phyloP scores from a whole-genome alignment of 805 yeast genomes.

The Saccharomycopsis guyanensis region DNA sequence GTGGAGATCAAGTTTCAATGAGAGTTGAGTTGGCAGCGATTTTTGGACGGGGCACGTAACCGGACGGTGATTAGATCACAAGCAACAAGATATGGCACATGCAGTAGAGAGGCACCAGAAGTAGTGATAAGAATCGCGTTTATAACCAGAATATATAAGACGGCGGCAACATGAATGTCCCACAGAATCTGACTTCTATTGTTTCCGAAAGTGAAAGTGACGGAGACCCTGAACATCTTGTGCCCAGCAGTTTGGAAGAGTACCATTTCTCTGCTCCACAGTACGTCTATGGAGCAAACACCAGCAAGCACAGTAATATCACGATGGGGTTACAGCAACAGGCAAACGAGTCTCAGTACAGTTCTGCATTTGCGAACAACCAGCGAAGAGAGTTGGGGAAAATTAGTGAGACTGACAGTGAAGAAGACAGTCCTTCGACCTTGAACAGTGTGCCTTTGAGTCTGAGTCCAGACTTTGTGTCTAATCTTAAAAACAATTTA shows the following conservation, averaged over 20 bases:
- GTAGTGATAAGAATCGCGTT: no score
- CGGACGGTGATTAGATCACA: no score
- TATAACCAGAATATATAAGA: no score
- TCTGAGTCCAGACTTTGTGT: not conserved
- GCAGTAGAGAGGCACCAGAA: no score
- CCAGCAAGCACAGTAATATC: not conserved
- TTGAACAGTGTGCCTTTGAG: not conserved
- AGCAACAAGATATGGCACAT: no score
- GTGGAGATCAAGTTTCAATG: no score
- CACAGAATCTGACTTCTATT: no score
- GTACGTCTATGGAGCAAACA: not conserved
- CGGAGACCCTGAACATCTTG: not conserved
- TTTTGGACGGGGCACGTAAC: no score
- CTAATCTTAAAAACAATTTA: not conserved
- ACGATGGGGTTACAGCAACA: not conserved
- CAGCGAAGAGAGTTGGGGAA: not conserved
- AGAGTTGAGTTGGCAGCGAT: no score
- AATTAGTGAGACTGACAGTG: not conserved
- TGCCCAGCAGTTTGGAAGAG: not conserved
- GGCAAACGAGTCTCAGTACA: not conserved
- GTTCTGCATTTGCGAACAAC: no score
- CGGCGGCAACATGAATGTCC: no score
- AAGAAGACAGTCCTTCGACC: not conserved
- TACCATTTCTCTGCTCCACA: not conserved
- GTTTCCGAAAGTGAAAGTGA: conserved; percentile 1